Conservation (phyloP, 2,329 filamentous ascomycete genomes). For the Fonsecaea pedrosoi region DNA sequence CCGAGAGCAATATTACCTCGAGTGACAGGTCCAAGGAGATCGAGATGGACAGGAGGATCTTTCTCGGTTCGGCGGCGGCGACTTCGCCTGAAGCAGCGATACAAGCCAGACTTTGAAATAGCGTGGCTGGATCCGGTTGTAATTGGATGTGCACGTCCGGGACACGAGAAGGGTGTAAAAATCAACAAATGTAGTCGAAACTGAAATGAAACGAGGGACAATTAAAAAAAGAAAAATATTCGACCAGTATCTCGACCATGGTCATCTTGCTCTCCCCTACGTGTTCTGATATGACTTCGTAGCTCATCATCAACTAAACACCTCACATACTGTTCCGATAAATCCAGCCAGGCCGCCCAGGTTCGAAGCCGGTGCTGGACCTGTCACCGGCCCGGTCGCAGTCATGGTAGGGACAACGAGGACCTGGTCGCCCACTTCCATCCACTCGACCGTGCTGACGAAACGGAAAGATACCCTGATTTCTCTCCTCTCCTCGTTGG, state of each 20-base stretch:
- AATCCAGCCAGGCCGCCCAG: constrained; percentile 65
- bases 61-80: constrained; percentile 25
- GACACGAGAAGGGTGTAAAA: neutral
- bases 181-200: neutral
- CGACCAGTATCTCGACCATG: neutral
- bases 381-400: constrained; percentile 56
- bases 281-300: neutral
- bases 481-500: constrained; percentile 43
- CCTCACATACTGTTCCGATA: constrained; percentile 57
- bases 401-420: constrained; percentile 66
- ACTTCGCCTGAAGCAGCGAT: neutral
- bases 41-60: constrained; percentile 34
- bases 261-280: neutral
- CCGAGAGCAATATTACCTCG: neutral
- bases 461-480: constrained; percentile 63
- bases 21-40: constrained; percentile 16
- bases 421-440: constrained; percentile 63
- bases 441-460: constrained; percentile 63
- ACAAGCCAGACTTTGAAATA: constrained; percentile 27
- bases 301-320: constrained; percentile 21
- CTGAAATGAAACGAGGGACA: neutral
- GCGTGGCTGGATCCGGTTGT: neutral
- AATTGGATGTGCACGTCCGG: neutral
- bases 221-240: neutral
- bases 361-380: constrained; percentile 53